phyloP scores from a whole-genome alignment of 2,329 filamentous ascomycete genomes.

The Pyrenophora graminea region DNA sequence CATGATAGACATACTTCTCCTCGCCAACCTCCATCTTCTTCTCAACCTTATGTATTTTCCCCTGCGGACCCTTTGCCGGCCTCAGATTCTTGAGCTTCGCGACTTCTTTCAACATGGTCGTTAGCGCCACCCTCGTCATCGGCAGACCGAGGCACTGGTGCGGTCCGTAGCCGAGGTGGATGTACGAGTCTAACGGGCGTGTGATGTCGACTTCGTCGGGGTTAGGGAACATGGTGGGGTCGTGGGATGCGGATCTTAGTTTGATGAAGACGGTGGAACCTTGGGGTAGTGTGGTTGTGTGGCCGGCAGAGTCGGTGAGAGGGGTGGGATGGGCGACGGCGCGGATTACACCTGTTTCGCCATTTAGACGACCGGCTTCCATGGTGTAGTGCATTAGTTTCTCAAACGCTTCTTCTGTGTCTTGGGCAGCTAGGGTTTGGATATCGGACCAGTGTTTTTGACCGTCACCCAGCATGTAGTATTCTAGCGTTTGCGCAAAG shows the following conservation, averaged over 20 bases:
- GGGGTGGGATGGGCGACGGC: conserved; percentile 39
- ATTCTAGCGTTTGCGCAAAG: conserved; percentile 62
- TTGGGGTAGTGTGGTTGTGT: conserved; percentile 37
- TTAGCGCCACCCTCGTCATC: conserved; percentile 51
- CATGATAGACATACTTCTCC: conserved; percentile 46
- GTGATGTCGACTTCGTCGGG: conserved; percentile 47
- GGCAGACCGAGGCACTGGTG: conserved; percentile 51
- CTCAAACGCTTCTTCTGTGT: conserved; percentile 51
- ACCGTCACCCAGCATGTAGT: conserved; percentile 57
- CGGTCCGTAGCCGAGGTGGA: conserved; percentile 51
- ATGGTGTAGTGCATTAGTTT: conserved; percentile 57
- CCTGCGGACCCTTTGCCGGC: conserved; percentile 47
- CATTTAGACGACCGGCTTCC: conserved; percentile 51
- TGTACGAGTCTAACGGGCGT: conserved; percentile 49
- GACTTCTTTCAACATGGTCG: conserved; percentile 53
- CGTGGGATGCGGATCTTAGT: conserved; percentile 49
- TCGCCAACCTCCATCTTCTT: conserved; percentile 33
- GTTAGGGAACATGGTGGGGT: conserved; percentile 48
- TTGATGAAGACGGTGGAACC: conserved; percentile 51
- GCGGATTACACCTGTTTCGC: conserved; percentile 51
- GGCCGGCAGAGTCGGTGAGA: conserved; percentile 40
- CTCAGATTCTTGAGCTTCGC: conserved; percentile 47
- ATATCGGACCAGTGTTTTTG: conserved; percentile 54
- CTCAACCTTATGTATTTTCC: conserved; percentile 50
- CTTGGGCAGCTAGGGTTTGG: conserved; percentile 51